Percentiles rank a stretch among this genome's conserved stretches.
These are phyloP conservation scores for Volvox carteri DNA, from an alignment of 163 green algal genomes.

Conservation along the genomic window DNA sequence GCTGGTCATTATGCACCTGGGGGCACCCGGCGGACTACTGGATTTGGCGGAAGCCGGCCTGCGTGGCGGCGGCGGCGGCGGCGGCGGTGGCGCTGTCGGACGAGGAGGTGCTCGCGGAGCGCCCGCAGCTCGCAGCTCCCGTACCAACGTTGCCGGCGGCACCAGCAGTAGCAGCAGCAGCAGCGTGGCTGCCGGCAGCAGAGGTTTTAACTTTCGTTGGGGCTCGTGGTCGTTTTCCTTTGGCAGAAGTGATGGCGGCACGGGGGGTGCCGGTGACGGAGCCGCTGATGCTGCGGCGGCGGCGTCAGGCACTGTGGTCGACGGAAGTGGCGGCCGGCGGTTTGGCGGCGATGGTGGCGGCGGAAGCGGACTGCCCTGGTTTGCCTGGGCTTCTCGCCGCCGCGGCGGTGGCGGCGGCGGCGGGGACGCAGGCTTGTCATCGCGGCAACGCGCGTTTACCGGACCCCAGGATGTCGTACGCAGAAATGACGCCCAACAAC, in stretches of 20 bases:
- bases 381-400: background rate
- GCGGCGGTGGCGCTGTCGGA: background rate
- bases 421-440: background rate
- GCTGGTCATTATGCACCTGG: conserved; percentile 29
- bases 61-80: background rate
- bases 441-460: background rate
- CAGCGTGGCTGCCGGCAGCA: background rate
- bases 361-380: background rate
- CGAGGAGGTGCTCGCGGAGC: background rate
- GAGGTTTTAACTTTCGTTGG: background rate
- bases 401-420: background rate
- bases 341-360: background rate
- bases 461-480: background rate
- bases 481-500: background rate
- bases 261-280: background rate
- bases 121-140: background rate
- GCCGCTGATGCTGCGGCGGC: no score
- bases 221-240: background rate
- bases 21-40: background rate
- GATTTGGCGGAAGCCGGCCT: background rate
- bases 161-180: background rate
- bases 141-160: background rate
- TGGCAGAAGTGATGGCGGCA: no score
- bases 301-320: no score
- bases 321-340: background rate